Evolutionary conservation across 139 green algal genomes (phyloP), one percentile per base, ranked within the genome.

Genomic region (Chloropicon primus): DNA sequence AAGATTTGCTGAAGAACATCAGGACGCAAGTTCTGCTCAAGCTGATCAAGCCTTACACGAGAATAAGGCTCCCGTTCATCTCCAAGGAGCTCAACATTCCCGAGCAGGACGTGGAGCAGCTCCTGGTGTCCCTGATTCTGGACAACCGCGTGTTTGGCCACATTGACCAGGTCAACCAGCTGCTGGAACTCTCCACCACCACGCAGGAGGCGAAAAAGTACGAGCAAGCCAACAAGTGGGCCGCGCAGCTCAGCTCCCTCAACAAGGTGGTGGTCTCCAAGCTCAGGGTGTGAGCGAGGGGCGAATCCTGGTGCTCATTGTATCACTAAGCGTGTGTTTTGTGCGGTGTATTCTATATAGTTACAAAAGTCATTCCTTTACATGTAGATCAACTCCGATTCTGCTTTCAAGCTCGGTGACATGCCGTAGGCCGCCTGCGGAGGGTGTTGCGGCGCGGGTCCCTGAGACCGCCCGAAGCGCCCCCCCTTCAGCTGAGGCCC

Each of bases 1-100:
- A 97, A 74, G 95, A 98, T 81, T 86, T 99, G 78, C 87, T 98
- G 23, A 89, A 85, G 28, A 98, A 98, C 79, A 92, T 99, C 76
- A 85, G 94, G 27, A 98, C 92, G 26, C 86, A 96, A 87, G 93
- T 96, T 74, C 87, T 98, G 75, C 87, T 97, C 27, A 91, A 93
- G 80, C 83, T 95, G 25, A 92, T 97, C 26, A 86, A 92, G 84
- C 93, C 94, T 22, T 98, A 97, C 90, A 94, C 91, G 5, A 85
- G 90, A 53, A 91, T 99, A 41, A 89, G 90, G 71, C 89, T 99
- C 71, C 86, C 89, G 53, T 97, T 96, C 84, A 87, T 98, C 28
- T 90, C 88, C 53, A 79, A 82, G 71, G 86, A 96, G 82, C 87
- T 98, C 73, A 96, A 96, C 83, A 92, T 98, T 27, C 86, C 90